Conservation (phyloP, 2,329 filamentous ascomycete species). For the Neopestalotiopsis clavispora region DNA sequence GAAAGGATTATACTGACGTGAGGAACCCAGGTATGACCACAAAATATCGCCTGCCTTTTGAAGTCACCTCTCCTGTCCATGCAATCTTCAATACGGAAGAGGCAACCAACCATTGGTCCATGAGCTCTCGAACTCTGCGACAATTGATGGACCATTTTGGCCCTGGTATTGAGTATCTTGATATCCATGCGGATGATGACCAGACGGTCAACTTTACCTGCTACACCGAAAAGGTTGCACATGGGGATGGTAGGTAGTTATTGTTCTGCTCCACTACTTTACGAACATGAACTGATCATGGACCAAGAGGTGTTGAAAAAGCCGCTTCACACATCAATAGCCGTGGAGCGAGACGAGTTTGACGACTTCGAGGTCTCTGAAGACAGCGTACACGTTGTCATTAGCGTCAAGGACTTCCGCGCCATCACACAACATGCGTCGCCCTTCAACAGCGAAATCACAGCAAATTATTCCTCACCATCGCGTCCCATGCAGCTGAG, state of each 20-base stretch:
- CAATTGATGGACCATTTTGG: constrained; percentile 83
- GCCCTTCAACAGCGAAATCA: constrained; percentile 68
- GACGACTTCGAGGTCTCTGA: constrained; percentile 72
- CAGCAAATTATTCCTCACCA: constrained; percentile 73
- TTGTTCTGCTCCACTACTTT: not conserved
- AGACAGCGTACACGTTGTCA: constrained; percentile 77
- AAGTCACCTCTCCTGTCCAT: constrained; percentile 74
- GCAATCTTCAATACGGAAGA: constrained; percentile 73
- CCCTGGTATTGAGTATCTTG: constrained; percentile 79
- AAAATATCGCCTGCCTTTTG: constrained; percentile 77
- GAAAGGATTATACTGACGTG: not conserved
- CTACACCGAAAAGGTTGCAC: constrained; percentile 79
- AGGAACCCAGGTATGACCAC: constrained; percentile 67
- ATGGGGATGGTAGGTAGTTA: constrained; percentile 59
- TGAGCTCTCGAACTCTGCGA: constrained; percentile 71
- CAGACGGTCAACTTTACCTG: constrained; percentile 78
- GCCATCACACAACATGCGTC: constrained; percentile 79
- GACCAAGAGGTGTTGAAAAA: constrained; percentile 74
- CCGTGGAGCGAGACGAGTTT: constrained; percentile 78
- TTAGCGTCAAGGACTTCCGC: constrained; percentile 83
- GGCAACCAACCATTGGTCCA: constrained; percentile 73
- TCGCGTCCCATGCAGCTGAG: constrained; percentile 74
- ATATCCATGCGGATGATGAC: constrained; percentile 76
- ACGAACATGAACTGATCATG: constrained; percentile 20
- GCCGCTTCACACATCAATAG: constrained; percentile 79